These are phyloP conservation scores for Phytophthora tentaculata DNA, from an alignment of 352 stramenopile species.

Conservation along the genomic window DNA sequence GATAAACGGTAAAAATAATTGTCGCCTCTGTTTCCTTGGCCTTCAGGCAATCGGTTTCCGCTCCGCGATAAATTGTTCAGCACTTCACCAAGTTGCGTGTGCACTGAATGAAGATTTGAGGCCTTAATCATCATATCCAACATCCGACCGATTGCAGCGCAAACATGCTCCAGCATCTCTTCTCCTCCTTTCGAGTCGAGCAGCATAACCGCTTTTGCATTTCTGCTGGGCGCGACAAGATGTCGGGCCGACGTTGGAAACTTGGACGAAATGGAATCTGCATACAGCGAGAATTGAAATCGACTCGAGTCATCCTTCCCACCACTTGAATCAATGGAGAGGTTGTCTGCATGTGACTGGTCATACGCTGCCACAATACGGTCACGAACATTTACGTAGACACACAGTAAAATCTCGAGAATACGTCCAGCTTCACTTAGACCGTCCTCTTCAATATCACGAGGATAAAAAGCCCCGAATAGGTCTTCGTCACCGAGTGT, in stretches of 20 bases:
- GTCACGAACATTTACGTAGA: conserved; percentile 47
- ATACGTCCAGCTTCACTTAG: conserved; percentile 20
- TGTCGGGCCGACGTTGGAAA: conserved; percentile 46
- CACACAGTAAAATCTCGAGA: conserved; percentile 39
- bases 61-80: conserved; percentile 19
- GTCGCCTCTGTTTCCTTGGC: neutral
- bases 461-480: conserved; percentile 14
- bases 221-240: conserved; percentile 33
- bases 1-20: conserved; percentile 42
- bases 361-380: conserved; percentile 15
- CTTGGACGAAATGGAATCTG: conserved; percentile 52
- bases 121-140: conserved; percentile 32
- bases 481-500: conserved; percentile 17
- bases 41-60: neutral
- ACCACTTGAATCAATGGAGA: neutral
- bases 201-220: conserved; percentile 41
- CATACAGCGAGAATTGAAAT: conserved; percentile 53
- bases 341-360: neutral
- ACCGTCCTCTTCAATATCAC: conserved; percentile 3
- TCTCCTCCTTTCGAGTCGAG: conserved; percentile 48
- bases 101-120: conserved; percentile 13
- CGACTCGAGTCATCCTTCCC: conserved; percentile 2
- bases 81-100: conserved; percentile 28
- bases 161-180: conserved; percentile 52
- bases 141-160: conserved; percentile 40